Conservation (phyloP, 768 basidiomycete species). For the Pleurotus tuoliensis region DNA sequence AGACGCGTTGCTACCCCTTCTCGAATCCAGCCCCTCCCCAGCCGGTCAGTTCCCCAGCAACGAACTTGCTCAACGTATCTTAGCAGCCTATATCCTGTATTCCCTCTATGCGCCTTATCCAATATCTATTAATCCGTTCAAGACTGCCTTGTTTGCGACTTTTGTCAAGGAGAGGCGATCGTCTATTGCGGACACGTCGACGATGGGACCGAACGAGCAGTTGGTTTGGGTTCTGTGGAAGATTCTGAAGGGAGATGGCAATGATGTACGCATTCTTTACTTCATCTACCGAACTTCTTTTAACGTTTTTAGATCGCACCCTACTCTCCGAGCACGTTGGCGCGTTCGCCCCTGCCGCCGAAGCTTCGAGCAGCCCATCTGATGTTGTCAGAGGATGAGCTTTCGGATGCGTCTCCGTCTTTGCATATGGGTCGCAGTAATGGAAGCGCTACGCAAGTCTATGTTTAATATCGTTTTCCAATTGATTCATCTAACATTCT, state of each 20-base stretch:
- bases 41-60: constrained; percentile 36
- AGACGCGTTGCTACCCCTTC: constrained; percentile 73
- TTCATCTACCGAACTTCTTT: not conserved
- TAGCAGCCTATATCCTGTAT: constrained; percentile 77
- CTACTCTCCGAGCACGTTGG: constrained; percentile 72
- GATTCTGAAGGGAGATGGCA: constrained; percentile 78
- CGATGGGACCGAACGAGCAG: constrained; percentile 63
- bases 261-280: constrained; percentile 46
- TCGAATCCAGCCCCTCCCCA: constrained; percentile 44
- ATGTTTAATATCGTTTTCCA: not conserved
- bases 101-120: constrained; percentile 79
- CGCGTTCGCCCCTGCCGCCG: constrained; percentile 70
- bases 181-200: constrained; percentile 48
- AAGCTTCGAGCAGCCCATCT: constrained; percentile 73
- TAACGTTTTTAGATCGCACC: constrained; percentile 59
- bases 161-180: constrained; percentile 66
- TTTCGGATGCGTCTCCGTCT: not conserved
- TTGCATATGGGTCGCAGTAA: constrained; percentile 35
- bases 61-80: constrained; percentile 69
- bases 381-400: constrained; percentile 54
- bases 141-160: constrained; percentile 62
- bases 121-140: constrained; percentile 79
- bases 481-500: not conserved
- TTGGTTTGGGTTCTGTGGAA: constrained; percentile 88
- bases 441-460: constrained; percentile 44